These are phyloP conservation scores for Phalaenopsis equestris DNA, from an alignment of 106 monocot genomes.

Conservation along the genomic window DNA sequence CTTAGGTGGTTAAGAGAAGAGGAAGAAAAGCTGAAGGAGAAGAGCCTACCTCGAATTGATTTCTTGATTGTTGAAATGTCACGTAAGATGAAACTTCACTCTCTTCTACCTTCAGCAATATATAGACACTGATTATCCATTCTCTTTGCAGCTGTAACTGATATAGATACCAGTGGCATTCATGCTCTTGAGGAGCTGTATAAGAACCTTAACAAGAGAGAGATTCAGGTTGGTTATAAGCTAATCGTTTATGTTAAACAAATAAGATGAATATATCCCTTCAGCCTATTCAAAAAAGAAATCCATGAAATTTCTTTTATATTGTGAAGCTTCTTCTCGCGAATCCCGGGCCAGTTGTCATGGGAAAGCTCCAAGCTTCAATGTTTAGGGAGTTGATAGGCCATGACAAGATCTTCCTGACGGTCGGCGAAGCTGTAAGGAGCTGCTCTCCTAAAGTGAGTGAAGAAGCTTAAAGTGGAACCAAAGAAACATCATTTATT, in stretches of 20 bases:
- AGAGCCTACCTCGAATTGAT: conserved; percentile 24
- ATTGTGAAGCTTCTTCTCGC: conserved; percentile 40
- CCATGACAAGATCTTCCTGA: conserved; percentile 55
- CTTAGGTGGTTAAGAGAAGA: conserved; percentile 61
- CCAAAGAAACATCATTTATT: background rate
- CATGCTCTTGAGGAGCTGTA: conserved; percentile 38
- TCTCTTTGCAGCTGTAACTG: conserved; percentile 34
- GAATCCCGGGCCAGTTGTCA: conserved; percentile 46
- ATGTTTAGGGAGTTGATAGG: conserved; percentile 43
- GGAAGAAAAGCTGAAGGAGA: conserved; percentile 27
- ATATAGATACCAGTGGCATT: conserved; percentile 54
- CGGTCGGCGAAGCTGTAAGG: conserved; percentile 46
- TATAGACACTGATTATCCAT: background rate
- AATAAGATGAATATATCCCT: too few species aligned
- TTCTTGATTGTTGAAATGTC: conserved; percentile 59
- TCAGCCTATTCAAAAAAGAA: too few species aligned
- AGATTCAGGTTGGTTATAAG: conserved; percentile 25
- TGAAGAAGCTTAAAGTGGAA: conserved; percentile 12
- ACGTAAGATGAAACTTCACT: conserved; percentile 27
- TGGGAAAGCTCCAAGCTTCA: conserved; percentile 42
- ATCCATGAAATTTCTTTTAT: background rate
- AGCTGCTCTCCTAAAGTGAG: conserved; percentile 17
- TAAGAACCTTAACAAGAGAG: conserved; percentile 36
- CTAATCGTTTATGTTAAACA: too few species aligned
- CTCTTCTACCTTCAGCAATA: background rate